Base-by-base conservation (phyloP, 805 yeast species). In the Martiniozyma abietophila region DNA sequence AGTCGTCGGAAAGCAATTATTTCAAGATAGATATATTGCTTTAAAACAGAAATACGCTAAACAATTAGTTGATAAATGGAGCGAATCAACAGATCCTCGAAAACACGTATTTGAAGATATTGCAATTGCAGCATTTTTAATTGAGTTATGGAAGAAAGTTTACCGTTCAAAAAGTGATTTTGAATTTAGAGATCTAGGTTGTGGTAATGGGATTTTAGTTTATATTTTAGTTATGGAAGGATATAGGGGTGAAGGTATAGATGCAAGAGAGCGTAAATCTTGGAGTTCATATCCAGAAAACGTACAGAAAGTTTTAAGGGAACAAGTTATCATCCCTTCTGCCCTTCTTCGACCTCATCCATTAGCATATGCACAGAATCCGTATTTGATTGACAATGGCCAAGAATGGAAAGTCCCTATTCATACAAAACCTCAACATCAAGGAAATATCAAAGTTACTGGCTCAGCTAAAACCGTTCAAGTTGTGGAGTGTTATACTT, bases 31-130 rank as follows among this genome's bases (percentile, higher is more conserved):
- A 39, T 89, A 89, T 54, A 77, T 84, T 18, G 63, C 71, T 15
- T 64, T 89, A 48, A 89, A 89, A 57, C 82, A 80, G 54, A 81
- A 78, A 54, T 81, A 88, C 53, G 84, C 95, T 0, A 72, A 77
- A 18, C 56, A 61, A 12, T 59, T 89, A 31, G 86, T 86, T 9
- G 82, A 77, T 26, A 70, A 68, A 43, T 89, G 97, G 97, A 75
- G 69, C n/a, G 97, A 89, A 57, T 76, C 79, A 20, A 89, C 97
- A 2, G 96, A 89, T 56, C 96, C 96, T 3, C 72, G 79, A 46
- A 89, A 89, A 54, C 97, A 89, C 59, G 96, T 89, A 0, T 89
- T 88, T 60, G 97, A 89, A 62, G 97, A 89, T 54, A 71, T 89
- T 34, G 94, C 95, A 4, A 88, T 89, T 46, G 96, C 96, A 1